Evolutionary conservation across 2,329 filamentous ascomycete species (phyloP).

Genomic region (Celoporthe dispersa): DNA sequence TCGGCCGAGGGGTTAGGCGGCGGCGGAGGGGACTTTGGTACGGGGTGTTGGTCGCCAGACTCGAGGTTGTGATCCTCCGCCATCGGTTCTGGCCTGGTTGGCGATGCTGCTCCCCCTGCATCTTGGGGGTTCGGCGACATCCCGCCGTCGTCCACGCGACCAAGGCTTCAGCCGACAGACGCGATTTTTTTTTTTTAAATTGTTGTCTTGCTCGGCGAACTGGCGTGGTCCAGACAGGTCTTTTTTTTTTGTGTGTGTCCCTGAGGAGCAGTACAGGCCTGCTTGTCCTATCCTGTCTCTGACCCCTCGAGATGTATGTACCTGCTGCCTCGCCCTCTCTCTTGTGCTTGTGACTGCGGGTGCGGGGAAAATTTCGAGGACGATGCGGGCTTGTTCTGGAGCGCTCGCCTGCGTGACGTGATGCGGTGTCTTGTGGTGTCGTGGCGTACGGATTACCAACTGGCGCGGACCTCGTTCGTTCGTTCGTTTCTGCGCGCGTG

Average conservation of each 20-base stretch:
- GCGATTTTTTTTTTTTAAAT: neutral
- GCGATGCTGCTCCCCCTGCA: conserved; percentile 13
- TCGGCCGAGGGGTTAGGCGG: conserved; percentile 44
- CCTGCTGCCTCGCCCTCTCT: neutral
- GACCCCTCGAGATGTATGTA: neutral
- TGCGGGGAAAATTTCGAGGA: neutral
- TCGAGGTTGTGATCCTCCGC: neutral
- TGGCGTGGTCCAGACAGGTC: neutral
- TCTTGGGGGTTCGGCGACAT: conserved; percentile 30
- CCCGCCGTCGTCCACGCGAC: conserved; percentile 8
- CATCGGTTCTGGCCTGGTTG: conserved; percentile 5
- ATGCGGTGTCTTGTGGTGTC: neutral
- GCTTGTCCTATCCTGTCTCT: neutral
- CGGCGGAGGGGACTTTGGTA: conserved; percentile 42
- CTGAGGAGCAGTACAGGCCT: neutral
- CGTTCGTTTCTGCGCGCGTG: neutral
- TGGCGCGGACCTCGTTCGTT: neutral
- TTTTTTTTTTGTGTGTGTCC: neutral
- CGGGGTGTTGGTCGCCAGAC: conserved; percentile 33
- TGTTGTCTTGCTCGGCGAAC: neutral
- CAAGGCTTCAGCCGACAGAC: neutral
- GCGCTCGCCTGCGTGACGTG: conserved; percentile 1
- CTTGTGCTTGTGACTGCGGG: neutral
- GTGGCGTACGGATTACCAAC: neutral
- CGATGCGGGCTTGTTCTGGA: neutral